These are phyloP conservation scores for Lactarius akahatsu DNA, from an alignment of 768 basidiomycete species.

Conservation along the genomic window DNA sequence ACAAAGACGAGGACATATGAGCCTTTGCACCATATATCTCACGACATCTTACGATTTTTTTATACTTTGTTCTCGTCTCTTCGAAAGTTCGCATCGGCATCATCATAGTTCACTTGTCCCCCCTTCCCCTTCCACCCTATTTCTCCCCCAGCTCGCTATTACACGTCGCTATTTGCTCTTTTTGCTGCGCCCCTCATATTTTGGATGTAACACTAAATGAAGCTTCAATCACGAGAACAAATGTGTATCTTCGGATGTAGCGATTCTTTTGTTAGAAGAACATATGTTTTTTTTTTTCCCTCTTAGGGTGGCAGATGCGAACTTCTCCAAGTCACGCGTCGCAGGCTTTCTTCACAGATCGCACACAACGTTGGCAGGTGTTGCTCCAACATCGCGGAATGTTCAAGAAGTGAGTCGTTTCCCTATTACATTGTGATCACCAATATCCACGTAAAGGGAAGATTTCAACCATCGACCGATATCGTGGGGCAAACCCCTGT, in stretches of 20 bases:
- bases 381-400: constrained; percentile 38
- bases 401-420: constrained; percentile 69
- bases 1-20: constrained; percentile 87
- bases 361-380: background rate
- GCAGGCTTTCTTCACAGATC: constrained; percentile 2
- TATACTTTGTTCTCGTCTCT: constrained; percentile 23
- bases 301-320: background rate
- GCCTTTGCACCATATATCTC: constrained; percentile 16
- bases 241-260: constrained; percentile 32
- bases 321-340: constrained; percentile 11
- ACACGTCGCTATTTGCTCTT: constrained; percentile 27
- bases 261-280: constrained; percentile 18
- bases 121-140: constrained; percentile 12
- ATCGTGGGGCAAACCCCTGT: constrained; percentile 87
- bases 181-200: constrained; percentile 24
- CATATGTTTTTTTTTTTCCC: constrained; percentile 1
- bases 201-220: constrained; percentile 29
- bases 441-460: constrained; percentile 33
- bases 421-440: background rate
- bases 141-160: constrained; percentile 22
- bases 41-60: constrained; percentile 23
- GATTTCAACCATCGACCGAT: constrained; percentile 74
- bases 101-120: constrained; percentile 21
- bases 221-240: constrained; percentile 21
- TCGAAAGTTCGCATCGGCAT: constrained; percentile 19